Evolutionary conservation across 2,329 filamentous ascomycete genomes (phyloP), one percentile per base, ranked within the genome.

Genomic region (Cyphellophora attinorum): DNA sequence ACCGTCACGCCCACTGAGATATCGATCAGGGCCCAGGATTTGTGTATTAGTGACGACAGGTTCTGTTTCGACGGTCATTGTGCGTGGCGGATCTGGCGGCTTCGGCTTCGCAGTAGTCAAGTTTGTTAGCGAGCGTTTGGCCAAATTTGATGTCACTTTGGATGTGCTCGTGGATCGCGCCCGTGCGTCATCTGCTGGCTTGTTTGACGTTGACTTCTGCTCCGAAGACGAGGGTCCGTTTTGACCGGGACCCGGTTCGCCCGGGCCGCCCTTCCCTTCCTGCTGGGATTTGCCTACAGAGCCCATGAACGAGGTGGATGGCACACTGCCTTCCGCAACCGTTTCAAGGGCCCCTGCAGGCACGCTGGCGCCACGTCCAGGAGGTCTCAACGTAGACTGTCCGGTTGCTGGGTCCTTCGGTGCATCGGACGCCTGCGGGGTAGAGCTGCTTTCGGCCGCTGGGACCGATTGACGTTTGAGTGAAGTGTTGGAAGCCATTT

Each of bases 41-140:
- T 93, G 88, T 8, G 88, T 85, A 35, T 95, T 82, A 3, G 88
- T 93, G 28, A 77, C 81, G 23, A 98, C 91, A 1, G 88, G 93
- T 59, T 98, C 91, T 0, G 91, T 95, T 63, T 98, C 91, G 11
- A 96, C 89, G 6, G 85, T 96, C 86, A 98, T 95, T 50, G 85
- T 91, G 53, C 81, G 78, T 38, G 79, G 72, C 21, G 83, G 81
- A n/a, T 77, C 79, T 54, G 93, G 84, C 17, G 74, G 65, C 54
- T 88, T 85, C 19, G 74, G 68, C 53, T 86, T 84, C 37, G 68
- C 62, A 36, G 63, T 61, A 33, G 65, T 65, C 27, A 83, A 71
- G 41, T 79, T 79, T 21, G 81, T 72, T 32, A 78, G 76, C 6
- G 84, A 85, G 41, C 81, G 67, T 43, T 84, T 65, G 57, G 76